phyloP scores from a whole-genome alignment of 345 rosid genomes.

The Moringa oleifera region DNA sequence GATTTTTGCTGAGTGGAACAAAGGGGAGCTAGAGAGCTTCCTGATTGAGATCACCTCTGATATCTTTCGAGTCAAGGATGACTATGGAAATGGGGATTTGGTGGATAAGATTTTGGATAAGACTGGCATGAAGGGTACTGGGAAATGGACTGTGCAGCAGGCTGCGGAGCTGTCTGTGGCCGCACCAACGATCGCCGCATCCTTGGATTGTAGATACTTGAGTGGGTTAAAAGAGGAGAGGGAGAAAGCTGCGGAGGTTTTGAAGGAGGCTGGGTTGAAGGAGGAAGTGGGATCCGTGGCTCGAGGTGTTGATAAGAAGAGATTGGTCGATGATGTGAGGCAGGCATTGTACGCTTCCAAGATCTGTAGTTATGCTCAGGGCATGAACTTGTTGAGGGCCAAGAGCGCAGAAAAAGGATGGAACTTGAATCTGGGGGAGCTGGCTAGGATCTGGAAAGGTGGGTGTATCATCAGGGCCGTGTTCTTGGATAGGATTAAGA shows the following conservation, averaged over 20 bases:
- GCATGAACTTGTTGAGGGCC: slow-evolving; percentile 91
- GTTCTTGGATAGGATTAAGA: slow-evolving; percentile 94
- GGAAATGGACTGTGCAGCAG: slow-evolving; percentile 98
- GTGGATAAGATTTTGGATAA: slow-evolving; percentile 95
- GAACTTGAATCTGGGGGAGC: slow-evolving; percentile 82
- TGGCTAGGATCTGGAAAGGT: slow-evolving; percentile 98
- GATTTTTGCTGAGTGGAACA: slow-evolving; percentile 73
- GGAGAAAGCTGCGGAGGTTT: slow-evolving; percentile 48
- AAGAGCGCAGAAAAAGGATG: slow-evolving; percentile 78
- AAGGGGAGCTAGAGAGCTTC: slow-evolving; percentile 88
- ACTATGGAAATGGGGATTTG: slow-evolving; percentile 52
- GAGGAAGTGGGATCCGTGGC: slow-evolving; percentile 52
- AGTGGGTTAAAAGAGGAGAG: slow-evolving; percentile 96
- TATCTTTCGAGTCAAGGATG: slow-evolving; percentile 82
- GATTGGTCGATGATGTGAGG: slow-evolving; percentile 91
- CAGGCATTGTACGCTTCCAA: slow-evolving; percentile 89
- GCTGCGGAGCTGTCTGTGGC: slow-evolving; percentile 98
- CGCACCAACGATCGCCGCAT: slow-evolving; percentile 94
- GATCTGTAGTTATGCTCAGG: slow-evolving; percentile 93
- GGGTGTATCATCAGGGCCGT: slow-evolving; percentile 96
- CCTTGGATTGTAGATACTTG: slow-evolving; percentile 82
- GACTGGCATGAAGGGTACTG: slow-evolving; percentile 98
- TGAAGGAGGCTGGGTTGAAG: slow-evolving; percentile 75
- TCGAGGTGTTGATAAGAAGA: slow-evolving; percentile 63
- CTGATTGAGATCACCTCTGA: slow-evolving; percentile 85